Evolutionary conservation across 352 stramenopile species (phyloP).

Genomic region (Aphanomyces cochlioides): DNA sequence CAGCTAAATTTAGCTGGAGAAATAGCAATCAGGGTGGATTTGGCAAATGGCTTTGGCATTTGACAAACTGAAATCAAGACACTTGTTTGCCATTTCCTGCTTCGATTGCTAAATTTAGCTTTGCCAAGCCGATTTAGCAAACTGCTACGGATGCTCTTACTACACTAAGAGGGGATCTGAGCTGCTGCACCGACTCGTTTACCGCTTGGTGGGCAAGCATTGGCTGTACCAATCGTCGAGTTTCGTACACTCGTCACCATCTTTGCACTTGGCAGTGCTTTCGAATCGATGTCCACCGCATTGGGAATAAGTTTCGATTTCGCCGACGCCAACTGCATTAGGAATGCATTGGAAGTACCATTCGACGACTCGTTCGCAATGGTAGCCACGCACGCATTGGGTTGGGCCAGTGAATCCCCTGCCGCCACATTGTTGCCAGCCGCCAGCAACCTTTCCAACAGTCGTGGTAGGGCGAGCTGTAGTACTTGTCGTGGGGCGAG

Average conservation of each 20-base stretch:
- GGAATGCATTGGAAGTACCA: slow-evolving; percentile 55
- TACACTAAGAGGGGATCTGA: too few species aligned
- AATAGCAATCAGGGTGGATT: too few species aligned
- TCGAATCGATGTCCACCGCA: slow-evolving; percentile 21
- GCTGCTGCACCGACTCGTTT: too few species aligned
- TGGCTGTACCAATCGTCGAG: slow-evolving; percentile 24
- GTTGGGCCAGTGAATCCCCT: slow-evolving; percentile 25
- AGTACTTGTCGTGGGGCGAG: too few species aligned
- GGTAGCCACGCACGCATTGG: slow-evolving; percentile 32
- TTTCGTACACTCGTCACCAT: slow-evolving; percentile 15
- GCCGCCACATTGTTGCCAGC: slow-evolving; percentile 38
- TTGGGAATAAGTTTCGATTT: slow-evolving; percentile 21
- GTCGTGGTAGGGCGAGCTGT: too few species aligned
- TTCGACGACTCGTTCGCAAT: slow-evolving; percentile 37
- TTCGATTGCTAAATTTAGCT: too few species aligned
- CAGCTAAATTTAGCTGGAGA: too few species aligned
- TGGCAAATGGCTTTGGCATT: too few species aligned
- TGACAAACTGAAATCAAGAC: too few species aligned
- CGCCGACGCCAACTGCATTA: background rate
- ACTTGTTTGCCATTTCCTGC: too few species aligned
- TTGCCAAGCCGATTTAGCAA: too few species aligned
- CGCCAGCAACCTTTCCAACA: background rate
- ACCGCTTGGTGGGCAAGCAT: slow-evolving; percentile 8
- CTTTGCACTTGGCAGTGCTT: slow-evolving; percentile 23
- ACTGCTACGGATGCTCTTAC: too few species aligned